These are phyloP conservation scores for Candida arabinofermentans DNA, from an alignment of 805 yeast species.

Conservation along the genomic window DNA sequence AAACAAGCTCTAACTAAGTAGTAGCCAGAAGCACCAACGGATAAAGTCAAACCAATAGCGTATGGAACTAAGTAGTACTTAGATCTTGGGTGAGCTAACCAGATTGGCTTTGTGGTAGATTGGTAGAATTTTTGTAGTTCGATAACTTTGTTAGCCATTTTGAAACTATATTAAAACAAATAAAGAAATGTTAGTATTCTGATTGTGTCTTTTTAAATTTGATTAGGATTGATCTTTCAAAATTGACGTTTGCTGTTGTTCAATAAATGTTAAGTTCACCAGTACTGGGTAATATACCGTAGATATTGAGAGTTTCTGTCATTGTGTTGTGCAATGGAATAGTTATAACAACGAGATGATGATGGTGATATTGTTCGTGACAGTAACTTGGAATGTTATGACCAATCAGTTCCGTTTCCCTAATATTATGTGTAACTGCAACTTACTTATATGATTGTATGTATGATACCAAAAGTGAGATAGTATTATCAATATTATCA, in stretches of 20 bases:
- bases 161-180: not conserved
- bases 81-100: constrained; percentile 58
- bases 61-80: constrained; percentile 73
- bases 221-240: not conserved
- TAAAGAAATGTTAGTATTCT: constrained; percentile 2
- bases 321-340: too few species aligned
- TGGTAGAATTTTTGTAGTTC: constrained; percentile 59
- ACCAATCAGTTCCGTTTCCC: too few species aligned
- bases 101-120: constrained; percentile 52
- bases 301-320: too few species aligned
- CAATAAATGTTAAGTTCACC: not conserved
- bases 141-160: constrained; percentile 39
- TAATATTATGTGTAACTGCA: too few species aligned
- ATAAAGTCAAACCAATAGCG: constrained; percentile 66
- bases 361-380: not conserved
- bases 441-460: not conserved
- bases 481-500: not conserved
- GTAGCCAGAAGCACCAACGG: constrained; percentile 62
- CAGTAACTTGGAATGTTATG: too few species aligned
- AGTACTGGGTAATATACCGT: too few species aligned
- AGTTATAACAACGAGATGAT: not conserved
- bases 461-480: too few species aligned
- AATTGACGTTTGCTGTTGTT: not conserved
- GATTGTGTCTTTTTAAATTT: not conserved
- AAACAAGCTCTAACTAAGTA: constrained; percentile 68